Base-by-base conservation (phyloP, 208 protist species). In the Trypanosoma lewisi region DNA sequence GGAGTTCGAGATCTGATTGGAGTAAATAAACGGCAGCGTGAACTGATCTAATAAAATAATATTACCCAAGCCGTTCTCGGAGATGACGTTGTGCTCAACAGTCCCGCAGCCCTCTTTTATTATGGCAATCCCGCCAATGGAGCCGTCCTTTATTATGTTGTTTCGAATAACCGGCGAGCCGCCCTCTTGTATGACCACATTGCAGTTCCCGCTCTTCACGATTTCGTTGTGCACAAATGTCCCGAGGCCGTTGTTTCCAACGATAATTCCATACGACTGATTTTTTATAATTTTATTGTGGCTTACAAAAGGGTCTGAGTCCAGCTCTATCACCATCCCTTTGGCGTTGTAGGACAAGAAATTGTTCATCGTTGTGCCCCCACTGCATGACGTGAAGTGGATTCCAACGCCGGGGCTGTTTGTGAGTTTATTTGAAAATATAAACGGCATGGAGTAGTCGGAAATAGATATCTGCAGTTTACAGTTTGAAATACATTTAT, bases 241-340 rank as follows among this genome's bases (percentile, higher is more conserved):
- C 19, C 89, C 89, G 21, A 93, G 68, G 4, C 74, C 86, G 63
- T 96, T 92, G 67, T 96, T 89, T 27, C 70, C 58, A 9, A 78
- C 78, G 7, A 77, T 23, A 12, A 95, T 63, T 25, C 85, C 82
- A 27, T 65, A 65, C 4, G 74, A 56, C 5, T 74, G 6, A 63
- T 75, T 88, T 36, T 58, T 58, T 4, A 61, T 39, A 36, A 92
- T 84, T 37, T 69, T 62, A 34, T 96, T 96, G 42, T 61, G 63
- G 50, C 70, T 45, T 17, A 96, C 72, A 51, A 77, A 78, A 4
- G 89, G 89, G 58, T 96, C 89, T 6, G 80, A 82, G 68, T 91
- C 86, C 34, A 87, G 70, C 36, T 93, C 85, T 2, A 92, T 70
- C n/a, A 90, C 39, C 45, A 96, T 76, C 39, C 89, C 86, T 31